phyloP scores from a whole-genome alignment of 2,329 filamentous ascomycete genomes.

The Stagonosporopsis rhizophila region DNA sequence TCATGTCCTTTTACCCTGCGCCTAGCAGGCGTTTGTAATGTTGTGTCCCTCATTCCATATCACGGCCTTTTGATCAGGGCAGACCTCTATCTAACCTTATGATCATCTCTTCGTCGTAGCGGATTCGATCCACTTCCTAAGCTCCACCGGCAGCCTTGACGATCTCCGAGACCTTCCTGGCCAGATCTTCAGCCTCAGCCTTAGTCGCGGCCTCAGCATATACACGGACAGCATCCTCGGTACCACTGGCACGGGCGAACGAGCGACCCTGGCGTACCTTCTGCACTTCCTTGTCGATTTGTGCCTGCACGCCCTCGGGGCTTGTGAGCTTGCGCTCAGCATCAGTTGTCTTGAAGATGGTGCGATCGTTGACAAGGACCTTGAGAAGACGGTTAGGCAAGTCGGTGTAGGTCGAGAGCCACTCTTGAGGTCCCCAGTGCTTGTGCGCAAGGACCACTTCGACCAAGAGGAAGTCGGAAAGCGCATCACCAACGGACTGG shows the following conservation, averaged over 20 bases:
- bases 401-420: conserved; percentile 91
- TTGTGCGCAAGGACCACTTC: conserved; percentile 97
- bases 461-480: conserved; percentile 94
- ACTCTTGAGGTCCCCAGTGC: conserved; percentile 86
- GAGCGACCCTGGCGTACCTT: conserved; percentile 90
- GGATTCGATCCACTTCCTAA: conserved; percentile 22
- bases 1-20: conserved; percentile 11
- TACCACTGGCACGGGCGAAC: conserved; percentile 92
- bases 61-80: not conserved
- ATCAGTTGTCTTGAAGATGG: conserved; percentile 88
- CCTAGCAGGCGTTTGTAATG: not conserved
- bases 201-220: conserved; percentile 93
- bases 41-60: not conserved
- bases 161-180: conserved; percentile 79
- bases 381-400: conserved; percentile 94
- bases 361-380: conserved; percentile 87
- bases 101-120: conserved; percentile 13
- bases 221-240: conserved; percentile 93
- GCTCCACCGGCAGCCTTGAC: conserved; percentile 59
- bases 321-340: conserved; percentile 87
- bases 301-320: conserved; percentile 78
- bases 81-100: conserved; percentile 3
- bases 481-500: conserved; percentile 94
- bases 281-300: conserved; percentile 85
- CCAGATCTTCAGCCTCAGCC: conserved; percentile 89